A percentile compares a stretch with the other conserved stretches of the same genome.
These are phyloP conservation scores for Phytophthora melonis DNA, from an alignment of 352 stramenopile genomes.

Conservation along the genomic window DNA sequence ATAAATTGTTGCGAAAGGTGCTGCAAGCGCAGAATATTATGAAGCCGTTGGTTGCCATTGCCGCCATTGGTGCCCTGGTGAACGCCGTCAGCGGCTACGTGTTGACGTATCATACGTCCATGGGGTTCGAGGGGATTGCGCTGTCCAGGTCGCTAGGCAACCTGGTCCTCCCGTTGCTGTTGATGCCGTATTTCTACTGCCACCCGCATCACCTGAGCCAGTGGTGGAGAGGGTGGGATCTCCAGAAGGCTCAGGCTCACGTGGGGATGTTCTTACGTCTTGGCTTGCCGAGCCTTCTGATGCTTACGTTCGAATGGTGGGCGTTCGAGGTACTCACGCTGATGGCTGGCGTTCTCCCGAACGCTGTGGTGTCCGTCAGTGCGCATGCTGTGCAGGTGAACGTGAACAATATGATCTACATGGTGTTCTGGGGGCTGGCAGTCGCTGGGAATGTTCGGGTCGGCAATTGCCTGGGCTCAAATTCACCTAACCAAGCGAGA, in stretches of 20 bases:
- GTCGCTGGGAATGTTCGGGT: constrained; percentile 78
- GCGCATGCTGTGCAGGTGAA: constrained; percentile 81
- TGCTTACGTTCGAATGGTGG: constrained; percentile 82
- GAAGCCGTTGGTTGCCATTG: constrained; percentile 68
- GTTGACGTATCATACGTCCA: constrained; percentile 73
- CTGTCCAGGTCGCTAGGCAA: constrained; percentile 68
- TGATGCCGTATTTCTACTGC: constrained; percentile 67
- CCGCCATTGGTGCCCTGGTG: constrained; percentile 61
- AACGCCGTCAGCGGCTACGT: constrained; percentile 73
- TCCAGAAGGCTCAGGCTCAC: constrained; percentile 53
- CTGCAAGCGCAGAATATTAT: constrained; percentile 81
- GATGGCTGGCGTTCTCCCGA: constrained; percentile 69
- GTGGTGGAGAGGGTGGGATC: constrained; percentile 78
- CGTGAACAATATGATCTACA: constrained; percentile 72
- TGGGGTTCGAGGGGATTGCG: constrained; percentile 80
- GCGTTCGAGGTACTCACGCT: constrained; percentile 82
- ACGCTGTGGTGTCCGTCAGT: constrained; percentile 71
- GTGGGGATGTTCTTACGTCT: constrained; percentile 69
- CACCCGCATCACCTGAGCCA: constrained; percentile 23
- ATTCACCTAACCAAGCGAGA: constrained; percentile 59
- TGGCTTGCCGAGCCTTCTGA: constrained; percentile 65
- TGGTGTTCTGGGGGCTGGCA: constrained; percentile 75
- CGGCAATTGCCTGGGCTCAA: constrained; percentile 77
- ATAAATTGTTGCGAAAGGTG: constrained; percentile 82
- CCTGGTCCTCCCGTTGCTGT: constrained; percentile 53